These are phyloP conservation scores for Mesostigma viride DNA, from an alignment of 139 green algal genomes.

Conservation along the genomic window DNA sequence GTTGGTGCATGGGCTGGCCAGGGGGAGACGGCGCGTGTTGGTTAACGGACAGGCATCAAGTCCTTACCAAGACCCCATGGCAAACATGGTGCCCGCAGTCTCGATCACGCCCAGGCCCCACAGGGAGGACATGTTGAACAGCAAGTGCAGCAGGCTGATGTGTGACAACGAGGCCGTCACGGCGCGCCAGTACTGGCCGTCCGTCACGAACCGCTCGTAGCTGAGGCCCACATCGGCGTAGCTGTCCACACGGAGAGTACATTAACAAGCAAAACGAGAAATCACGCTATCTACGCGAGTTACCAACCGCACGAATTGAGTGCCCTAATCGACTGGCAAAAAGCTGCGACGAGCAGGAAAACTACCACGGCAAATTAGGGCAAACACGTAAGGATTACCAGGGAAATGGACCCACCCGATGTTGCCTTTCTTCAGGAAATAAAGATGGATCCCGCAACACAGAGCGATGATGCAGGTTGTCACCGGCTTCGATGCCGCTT, in stretches of 20 bases:
- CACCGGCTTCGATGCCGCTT: slow-evolving; percentile 24
- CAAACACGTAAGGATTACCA: neutral
- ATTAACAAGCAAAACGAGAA: neutral
- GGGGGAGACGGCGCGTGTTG: no score
- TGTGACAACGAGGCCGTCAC: slow-evolving; percentile 42
- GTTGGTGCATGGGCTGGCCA: no score
- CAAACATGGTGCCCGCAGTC: no score
- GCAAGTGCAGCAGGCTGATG: slow-evolving; percentile 48
- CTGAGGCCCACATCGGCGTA: slow-evolving; percentile 48
- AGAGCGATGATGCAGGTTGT: slow-evolving; percentile 28
- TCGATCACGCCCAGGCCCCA: slow-evolving; percentile 45
- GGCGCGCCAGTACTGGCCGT: slow-evolving; percentile 43
- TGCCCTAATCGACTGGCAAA: neutral
- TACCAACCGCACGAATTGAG: neutral
- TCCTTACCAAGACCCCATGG: no score
- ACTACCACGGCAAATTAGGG: neutral
- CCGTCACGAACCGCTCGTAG: slow-evolving; percentile 43
- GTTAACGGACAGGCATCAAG: no score
- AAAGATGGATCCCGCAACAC: slow-evolving; percentile 27
- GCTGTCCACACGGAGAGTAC: neutral
- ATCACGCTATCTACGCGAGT: neutral
- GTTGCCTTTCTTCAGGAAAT: slow-evolving; percentile 25
- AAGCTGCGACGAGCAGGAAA: neutral
- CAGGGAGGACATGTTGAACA: slow-evolving; percentile 53
- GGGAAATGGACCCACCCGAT: neutral